phyloP scores from a whole-genome alignment of 306 rosid genomes.

The Inga oerstediana region DNA sequence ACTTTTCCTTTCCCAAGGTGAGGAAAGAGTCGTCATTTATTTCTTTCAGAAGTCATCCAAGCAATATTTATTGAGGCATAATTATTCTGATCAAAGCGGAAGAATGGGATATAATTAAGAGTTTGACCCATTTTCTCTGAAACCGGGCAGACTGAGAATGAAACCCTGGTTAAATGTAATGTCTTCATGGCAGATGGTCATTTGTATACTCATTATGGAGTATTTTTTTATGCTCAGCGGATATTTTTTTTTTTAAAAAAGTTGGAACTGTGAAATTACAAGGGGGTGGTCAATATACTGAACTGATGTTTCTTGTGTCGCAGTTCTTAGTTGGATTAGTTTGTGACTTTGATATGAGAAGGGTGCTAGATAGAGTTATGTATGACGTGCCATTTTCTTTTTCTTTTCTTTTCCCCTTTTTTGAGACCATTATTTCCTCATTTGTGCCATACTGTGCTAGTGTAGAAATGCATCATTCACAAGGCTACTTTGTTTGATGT shows the following conservation, averaged over 20 bases:
- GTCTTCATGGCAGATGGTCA: neutral
- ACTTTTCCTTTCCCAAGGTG: conserved; percentile 1
- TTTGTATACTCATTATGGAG: neutral
- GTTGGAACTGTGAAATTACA: neutral
- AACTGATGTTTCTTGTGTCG: neutral
- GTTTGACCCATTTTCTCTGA: neutral
- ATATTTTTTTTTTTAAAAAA: neutral
- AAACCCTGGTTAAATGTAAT: neutral
- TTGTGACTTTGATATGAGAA: neutral
- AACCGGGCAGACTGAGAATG: neutral
- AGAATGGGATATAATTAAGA: neutral
- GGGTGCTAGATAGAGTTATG: neutral
- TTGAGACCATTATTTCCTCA: neutral
- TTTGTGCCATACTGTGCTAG: neutral
- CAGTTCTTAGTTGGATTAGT: neutral
- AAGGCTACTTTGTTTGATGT: conserved; percentile 13
- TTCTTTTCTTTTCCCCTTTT: neutral
- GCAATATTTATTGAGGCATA: neutral
- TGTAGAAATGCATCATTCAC: conserved; percentile 20
- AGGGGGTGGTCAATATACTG: neutral
- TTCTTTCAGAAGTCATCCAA: conserved; percentile 12
- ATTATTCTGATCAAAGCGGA: neutral
- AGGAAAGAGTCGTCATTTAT: neutral
- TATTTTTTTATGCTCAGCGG: neutral
- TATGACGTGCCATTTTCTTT: neutral